These are phyloP conservation scores for Dillenia suffruticosa DNA, from an alignment of 164 flowering plant species.

Conservation along the genomic window DNA sequence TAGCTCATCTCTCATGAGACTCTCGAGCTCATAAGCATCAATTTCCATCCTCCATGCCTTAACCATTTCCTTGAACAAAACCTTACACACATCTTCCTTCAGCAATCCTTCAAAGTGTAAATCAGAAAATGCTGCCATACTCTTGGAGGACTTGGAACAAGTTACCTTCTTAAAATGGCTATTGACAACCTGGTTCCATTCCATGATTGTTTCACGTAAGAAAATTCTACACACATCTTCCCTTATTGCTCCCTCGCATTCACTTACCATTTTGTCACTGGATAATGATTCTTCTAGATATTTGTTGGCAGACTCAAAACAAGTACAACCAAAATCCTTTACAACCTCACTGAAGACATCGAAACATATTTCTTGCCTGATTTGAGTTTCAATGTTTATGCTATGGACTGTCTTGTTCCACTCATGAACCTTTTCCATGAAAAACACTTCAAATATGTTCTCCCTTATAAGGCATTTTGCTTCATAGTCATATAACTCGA, in stretches of 20 bases:
- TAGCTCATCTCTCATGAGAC: conserved; percentile 23
- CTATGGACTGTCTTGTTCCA: conserved; percentile 20
- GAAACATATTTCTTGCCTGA: conserved; percentile 25
- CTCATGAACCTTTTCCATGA: conserved; percentile 21
- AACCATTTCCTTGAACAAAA: conserved; percentile 16
- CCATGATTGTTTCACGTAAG: conserved; percentile 10
- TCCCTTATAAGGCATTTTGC: conserved; percentile 22
- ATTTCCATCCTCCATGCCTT: conserved; percentile 15
- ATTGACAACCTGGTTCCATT: conserved; percentile 10
- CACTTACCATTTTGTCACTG: background rate
- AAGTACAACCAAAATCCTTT: conserved; percentile 5
- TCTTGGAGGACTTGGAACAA: background rate
- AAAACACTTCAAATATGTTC: conserved; percentile 12
- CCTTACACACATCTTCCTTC: conserved; percentile 15
- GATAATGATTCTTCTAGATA: conserved; percentile 5
- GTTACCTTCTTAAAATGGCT: conserved; percentile 11
- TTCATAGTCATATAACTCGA: conserved; percentile 11
- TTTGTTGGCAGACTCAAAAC: background rate
- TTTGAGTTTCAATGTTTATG: conserved; percentile 13
- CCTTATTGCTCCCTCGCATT: conserved; percentile 5
- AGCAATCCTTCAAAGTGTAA: background rate
- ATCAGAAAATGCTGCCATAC: background rate
- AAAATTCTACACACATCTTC: conserved; percentile 6
- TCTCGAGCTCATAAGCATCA: conserved; percentile 14
- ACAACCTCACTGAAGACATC: conserved; percentile 16